A percentile compares a stretch with the other conserved stretches of the same genome.
Conservation (phyloP, 768 basidiomycete species). For the Lenzites betulinus region DNA sequence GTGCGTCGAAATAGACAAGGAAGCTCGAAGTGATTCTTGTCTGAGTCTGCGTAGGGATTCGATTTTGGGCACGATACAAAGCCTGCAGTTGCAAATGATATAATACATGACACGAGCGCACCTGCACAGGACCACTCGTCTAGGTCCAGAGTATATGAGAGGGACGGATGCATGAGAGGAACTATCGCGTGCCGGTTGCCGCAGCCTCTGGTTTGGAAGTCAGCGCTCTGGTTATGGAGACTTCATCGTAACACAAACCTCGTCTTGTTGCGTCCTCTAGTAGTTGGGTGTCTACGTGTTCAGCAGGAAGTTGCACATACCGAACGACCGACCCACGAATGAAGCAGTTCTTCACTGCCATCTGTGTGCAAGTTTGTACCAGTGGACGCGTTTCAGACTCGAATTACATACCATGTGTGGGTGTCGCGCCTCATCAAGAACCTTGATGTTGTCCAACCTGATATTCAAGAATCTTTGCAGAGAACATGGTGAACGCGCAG, state of each 20-base stretch:
- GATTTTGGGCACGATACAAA: not conserved
- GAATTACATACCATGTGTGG: constrained; percentile 85
- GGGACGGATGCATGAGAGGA: not conserved
- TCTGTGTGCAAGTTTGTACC: constrained; percentile 47
- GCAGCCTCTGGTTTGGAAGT: constrained; percentile 1
- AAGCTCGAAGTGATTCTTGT: no score
- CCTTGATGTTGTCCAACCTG: constrained; percentile 89
- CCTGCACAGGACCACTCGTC: not conserved
- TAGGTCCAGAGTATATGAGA: not conserved
- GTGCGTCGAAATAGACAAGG: no score
- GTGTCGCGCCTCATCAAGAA: constrained; percentile 89
- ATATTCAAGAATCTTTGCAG: constrained; percentile 86
- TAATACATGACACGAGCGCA: constrained; percentile 7
- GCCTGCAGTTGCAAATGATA: not conserved
- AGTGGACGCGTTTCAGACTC: no score
- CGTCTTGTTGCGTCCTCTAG: constrained; percentile 95
- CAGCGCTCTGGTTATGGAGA: not conserved
- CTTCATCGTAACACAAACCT: constrained; percentile 52
- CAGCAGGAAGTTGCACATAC: constrained; percentile 92
- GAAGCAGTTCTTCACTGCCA: constrained; percentile 99
- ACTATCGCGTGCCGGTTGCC: constrained; percentile 10
- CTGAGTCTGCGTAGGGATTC: no score
- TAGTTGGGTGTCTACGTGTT: constrained; percentile 92
- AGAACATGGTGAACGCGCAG: not conserved
- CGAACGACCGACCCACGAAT: constrained; percentile 98